These are phyloP conservation scores for Ceratobasidium theobromae DNA, from an alignment of 1,284 basidiomycete species.

Conservation along the genomic window DNA sequence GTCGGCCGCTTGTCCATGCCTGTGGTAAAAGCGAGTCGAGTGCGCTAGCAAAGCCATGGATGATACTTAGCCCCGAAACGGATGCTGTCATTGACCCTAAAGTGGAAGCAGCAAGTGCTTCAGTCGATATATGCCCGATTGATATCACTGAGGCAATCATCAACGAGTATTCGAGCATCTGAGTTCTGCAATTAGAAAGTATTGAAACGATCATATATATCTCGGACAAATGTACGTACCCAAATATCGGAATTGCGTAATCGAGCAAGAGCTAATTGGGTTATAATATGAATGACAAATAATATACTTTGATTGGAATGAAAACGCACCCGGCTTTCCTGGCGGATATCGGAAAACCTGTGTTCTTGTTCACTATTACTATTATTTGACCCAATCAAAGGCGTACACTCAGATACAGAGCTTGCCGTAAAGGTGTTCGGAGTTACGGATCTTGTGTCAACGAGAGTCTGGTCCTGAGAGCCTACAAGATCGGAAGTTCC, in stretches of 20 bases:
- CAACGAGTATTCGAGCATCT: constrained; percentile 72
- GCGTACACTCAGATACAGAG: constrained; percentile 7
- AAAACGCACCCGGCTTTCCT: constrained; percentile 14
- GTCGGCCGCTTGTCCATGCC: constrained; percentile 85
- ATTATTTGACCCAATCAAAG: constrained; percentile 2
- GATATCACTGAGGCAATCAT: constrained; percentile 74
- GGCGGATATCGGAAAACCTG: constrained; percentile 5
- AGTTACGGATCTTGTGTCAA: background rate
- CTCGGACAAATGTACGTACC: constrained; percentile 47
- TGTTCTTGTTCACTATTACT: background rate
- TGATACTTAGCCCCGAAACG: constrained; percentile 67
- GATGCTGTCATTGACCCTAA: constrained; percentile 82
- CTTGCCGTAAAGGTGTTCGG: constrained; percentile 5
- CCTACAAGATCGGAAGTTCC: background rate
- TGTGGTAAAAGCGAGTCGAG: constrained; percentile 89
- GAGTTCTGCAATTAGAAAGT: constrained; percentile 54
- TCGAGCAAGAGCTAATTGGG: constrained; percentile 47
- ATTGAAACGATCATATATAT: background rate
- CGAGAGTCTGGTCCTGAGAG: background rate
- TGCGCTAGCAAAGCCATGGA: constrained; percentile 83
- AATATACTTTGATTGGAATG: background rate
- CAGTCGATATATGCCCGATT: constrained; percentile 82
- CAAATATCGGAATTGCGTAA: constrained; percentile 69
- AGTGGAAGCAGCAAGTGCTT: constrained; percentile 81
- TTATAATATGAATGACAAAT: background rate